Evolutionary conservation across 73 alveolate species (phyloP).

Genomic region (Tetrahymena elliotti): DNA sequence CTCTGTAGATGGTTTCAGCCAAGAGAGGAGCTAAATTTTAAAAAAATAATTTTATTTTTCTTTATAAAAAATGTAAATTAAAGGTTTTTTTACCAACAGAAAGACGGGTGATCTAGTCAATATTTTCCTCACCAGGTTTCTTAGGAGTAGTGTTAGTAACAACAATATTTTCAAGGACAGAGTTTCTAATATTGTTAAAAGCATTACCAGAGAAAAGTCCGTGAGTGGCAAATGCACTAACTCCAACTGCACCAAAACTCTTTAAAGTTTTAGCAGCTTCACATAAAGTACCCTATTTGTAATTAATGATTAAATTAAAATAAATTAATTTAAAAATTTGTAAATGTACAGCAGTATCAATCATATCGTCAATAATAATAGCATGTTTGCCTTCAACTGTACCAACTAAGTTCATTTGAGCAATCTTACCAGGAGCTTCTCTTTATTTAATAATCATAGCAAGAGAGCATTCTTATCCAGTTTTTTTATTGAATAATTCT

Average conservation of each 20-base stretch:
- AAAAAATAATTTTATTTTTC: too few species aligned
- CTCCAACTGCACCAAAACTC: slow-evolving; percentile 79
- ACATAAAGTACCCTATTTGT: slow-evolving; percentile 78
- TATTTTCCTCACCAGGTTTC: slow-evolving; percentile 15
- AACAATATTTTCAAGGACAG: slow-evolving; percentile 70
- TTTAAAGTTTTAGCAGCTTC: slow-evolving; percentile 81
- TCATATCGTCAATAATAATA: slow-evolving; percentile 83
- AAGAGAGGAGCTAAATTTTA: slow-evolving; percentile 23
- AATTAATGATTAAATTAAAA: not conserved
- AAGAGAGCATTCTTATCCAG: slow-evolving; percentile 41
- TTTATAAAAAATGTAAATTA: too few species aligned
- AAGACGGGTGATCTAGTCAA: slow-evolving; percentile 23
- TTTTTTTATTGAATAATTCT: slow-evolving; percentile 32
- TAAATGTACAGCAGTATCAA: slow-evolving; percentile 65
- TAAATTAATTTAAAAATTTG: not conserved
- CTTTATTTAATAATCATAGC: slow-evolving; percentile 85
- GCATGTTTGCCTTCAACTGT: slow-evolving; percentile 67
- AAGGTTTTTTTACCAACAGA: slow-evolving; percentile 15
- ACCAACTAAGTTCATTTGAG: slow-evolving; percentile 71
- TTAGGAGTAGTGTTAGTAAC: slow-evolving; percentile 80
- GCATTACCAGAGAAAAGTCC: slow-evolving; percentile 87
- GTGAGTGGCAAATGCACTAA: slow-evolving; percentile 91
- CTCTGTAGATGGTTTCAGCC: slow-evolving; percentile 46
- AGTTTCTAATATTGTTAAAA: slow-evolving; percentile 53
- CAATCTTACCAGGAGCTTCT: slow-evolving; percentile 66